Base-by-base conservation (phyloP, 2,329 filamentous ascomycete genomes). In the Apiospora arundinis region DNA sequence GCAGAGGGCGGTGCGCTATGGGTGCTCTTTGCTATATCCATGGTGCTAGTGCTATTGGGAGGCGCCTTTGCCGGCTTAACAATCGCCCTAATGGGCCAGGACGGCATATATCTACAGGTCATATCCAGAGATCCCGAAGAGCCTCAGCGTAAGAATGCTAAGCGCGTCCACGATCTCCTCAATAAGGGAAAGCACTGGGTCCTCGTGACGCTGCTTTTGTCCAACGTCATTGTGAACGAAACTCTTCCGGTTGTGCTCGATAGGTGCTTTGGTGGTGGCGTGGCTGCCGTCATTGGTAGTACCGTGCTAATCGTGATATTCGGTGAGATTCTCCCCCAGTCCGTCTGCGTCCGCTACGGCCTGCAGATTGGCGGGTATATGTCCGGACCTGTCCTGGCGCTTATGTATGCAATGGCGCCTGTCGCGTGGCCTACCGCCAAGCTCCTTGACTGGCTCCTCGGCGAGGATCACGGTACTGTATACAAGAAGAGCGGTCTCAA, bases 401-500 rank as follows among this genome's bases (percentile, higher is more conserved):
- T 99, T 76, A 99, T 99, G 96, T 98, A 95, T 84, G 81, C 98
- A 73, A 92, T 97, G 85, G 91, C 93, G 12, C 95, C 95, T 2
- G 86, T 98, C 67, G 95, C 95, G 65, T 99, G 94, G 92, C 96
- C 96, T 2, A 97, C 94, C 8, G 96, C 96, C 28, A 97, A 98
- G 83, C 89, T 99, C 25, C 92, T 99, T 77, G 96, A 99, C 83
- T 94, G 90, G 84, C 88, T 98, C 11, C 90, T 99, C 4, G 96
- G 96, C 73, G 93, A 97, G 82, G 95, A 98, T 78, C 95, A 98
- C 80, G 95, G 95, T 69, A 98, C 95, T 0, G 91, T 95, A 60
- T 99, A 99, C 89, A 98, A 98, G 84, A 99, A 98, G 85, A 95
- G 95, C 73, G 96, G 96, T 0, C 84, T 99, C 76, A 99, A 99